These are phyloP conservation scores for Penicillium silybi DNA, from an alignment of 495 filamentous ascomycete species.

Conservation along the genomic window DNA sequence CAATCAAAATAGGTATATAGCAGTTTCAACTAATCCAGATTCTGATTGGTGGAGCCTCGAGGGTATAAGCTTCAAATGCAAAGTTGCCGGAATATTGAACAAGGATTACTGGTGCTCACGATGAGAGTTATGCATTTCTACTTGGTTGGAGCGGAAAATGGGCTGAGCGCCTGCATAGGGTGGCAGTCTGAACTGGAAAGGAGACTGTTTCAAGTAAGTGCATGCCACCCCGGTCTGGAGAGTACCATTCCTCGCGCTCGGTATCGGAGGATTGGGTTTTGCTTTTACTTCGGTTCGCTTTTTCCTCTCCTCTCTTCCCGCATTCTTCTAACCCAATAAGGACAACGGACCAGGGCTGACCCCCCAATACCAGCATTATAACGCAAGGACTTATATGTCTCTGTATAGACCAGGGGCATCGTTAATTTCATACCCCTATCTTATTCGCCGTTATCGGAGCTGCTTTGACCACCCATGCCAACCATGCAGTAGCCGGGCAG, in stretches of 20 bases:
- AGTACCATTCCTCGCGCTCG: neutral
- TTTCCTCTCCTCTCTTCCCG: neutral
- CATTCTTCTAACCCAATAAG: neutral
- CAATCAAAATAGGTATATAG: neutral
- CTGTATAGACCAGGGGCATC: too few species aligned
- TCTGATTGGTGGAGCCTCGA: neutral
- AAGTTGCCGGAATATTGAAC: neutral
- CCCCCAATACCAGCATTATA: neutral
- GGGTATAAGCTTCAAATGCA: neutral
- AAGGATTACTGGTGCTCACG: neutral
- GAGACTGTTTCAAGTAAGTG: conserved; percentile 1
- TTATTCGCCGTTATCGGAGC: neutral
- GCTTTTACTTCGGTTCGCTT: neutral
- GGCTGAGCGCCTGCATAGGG: conserved; percentile 2
- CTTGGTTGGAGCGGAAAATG: neutral
- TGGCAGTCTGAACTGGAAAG: neutral
- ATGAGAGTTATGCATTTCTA: neutral
- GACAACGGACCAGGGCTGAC: neutral
- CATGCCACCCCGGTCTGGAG: neutral
- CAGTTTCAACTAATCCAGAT: neutral
- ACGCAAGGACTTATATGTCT: neutral
- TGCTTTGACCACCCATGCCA: neutral
- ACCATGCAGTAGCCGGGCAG: neutral
- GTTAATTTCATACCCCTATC: too few species aligned
- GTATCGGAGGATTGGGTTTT: neutral